phyloP scores from a whole-genome alignment of 2,329 filamentous ascomycete species.

The Massarina eburnea region DNA sequence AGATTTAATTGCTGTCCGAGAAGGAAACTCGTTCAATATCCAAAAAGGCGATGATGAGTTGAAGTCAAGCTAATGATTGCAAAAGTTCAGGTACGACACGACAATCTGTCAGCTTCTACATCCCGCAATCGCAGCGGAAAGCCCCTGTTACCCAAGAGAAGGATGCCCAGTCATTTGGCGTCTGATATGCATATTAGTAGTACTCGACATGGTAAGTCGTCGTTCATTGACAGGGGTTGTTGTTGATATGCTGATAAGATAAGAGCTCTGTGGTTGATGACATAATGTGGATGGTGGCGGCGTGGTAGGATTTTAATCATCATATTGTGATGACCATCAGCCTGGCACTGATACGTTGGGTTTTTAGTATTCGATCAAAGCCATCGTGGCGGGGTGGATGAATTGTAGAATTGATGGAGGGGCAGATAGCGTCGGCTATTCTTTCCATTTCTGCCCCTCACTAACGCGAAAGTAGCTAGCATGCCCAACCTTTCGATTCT shows the following conservation, averaged over 20 bases:
- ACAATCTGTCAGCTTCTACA: slow-evolving; percentile 10
- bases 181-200: slow-evolving; percentile 17
- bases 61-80: neutral
- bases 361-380: neutral
- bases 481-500: neutral
- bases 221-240: no score
- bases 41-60: no score
- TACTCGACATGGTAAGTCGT: slow-evolving; percentile 11
- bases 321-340: no score
- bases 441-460: neutral
- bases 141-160: slow-evolving; percentile 6
- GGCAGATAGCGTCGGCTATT: neutral
- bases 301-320: neutral
- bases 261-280: slow-evolving; percentile 3
- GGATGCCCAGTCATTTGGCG: slow-evolving; percentile 22
- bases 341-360: neutral
- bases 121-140: slow-evolving; percentile 7
- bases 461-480: neutral
- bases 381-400: neutral
- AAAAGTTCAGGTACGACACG: slow-evolving; percentile 11
- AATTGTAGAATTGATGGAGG: neutral
- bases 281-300: neutral
- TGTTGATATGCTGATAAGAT: slow-evolving; percentile 18
- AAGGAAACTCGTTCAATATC: no score
- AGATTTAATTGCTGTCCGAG: no score